A percentile compares a stretch with the other conserved stretches of the same genome.
Evolutionary conservation across 495 filamentous ascomycete species (phyloP).

Genomic region (Neurospora sp.): DNA sequence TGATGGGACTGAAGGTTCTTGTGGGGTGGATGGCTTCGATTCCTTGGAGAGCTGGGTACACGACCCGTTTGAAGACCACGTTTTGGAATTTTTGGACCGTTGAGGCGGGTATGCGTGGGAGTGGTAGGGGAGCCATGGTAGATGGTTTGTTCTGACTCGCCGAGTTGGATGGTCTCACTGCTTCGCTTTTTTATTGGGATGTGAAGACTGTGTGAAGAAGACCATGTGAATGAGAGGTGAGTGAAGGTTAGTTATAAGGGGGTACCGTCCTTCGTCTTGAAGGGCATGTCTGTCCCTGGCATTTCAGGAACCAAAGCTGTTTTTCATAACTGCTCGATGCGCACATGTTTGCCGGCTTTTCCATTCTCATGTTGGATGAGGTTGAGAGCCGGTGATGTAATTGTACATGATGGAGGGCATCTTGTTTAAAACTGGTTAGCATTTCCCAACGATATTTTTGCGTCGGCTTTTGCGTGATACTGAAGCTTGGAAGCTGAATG

Average conservation of each 20-base stretch:
- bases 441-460: not conserved
- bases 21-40: not conserved
- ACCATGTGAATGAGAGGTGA: not conserved
- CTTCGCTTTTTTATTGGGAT: not conserved
- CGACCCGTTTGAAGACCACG: not conserved
- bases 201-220: not conserved
- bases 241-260: not conserved
- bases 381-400: constrained; percentile 9
- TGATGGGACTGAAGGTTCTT: constrained; percentile 1
- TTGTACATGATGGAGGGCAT: constrained; percentile 13
- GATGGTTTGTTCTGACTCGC: not conserved
- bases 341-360: not conserved
- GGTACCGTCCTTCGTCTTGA: not conserved
- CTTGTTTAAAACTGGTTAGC: not conserved
- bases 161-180: not conserved
- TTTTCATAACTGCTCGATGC: not conserved
- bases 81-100: not conserved
- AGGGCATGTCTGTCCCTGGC: not conserved
- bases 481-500: not conserved
- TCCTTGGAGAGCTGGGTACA: constrained; percentile 1
- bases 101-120: not conserved
- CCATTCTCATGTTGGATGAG: not conserved
- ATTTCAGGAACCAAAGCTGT: not conserved
- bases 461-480: not conserved
- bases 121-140: constrained; percentile 5